These are phyloP conservation scores for Rhizophora mangle DNA, from an alignment of 345 rosid genomes.

Conservation along the genomic window DNA sequence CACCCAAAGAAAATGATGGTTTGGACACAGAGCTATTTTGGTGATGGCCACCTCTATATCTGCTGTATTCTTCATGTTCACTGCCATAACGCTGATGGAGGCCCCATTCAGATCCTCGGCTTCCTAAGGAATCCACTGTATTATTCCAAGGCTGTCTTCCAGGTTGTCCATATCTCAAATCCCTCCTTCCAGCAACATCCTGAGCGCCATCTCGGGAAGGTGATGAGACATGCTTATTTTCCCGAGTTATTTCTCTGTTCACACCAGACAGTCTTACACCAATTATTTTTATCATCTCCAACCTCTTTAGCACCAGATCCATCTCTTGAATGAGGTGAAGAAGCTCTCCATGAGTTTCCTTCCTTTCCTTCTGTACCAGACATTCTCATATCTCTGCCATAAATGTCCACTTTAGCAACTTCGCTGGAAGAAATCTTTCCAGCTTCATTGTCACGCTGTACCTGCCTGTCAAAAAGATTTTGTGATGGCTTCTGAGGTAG, in stretches of 20 bases:
- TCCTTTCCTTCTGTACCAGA: slow-evolving; percentile 60
- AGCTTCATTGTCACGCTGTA: slow-evolving; percentile 61
- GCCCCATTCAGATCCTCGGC: slow-evolving; percentile 45
- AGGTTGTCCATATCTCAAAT: slow-evolving; percentile 48
- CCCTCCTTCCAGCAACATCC: slow-evolving; percentile 58
- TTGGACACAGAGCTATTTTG: slow-evolving; percentile 38
- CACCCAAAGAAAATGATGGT: slow-evolving; percentile 45
- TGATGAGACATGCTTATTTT: slow-evolving; percentile 44
- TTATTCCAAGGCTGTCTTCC: slow-evolving; percentile 65
- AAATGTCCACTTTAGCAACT: slow-evolving; percentile 42
- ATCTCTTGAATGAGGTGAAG: slow-evolving; percentile 50
- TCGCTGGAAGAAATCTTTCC: slow-evolving; percentile 58
- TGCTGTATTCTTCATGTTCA: slow-evolving; percentile 57
- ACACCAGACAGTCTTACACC: slow-evolving; percentile 43
- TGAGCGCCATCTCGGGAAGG: slow-evolving; percentile 44
- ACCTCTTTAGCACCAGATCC: slow-evolving; percentile 38
- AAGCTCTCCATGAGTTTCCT: slow-evolving; percentile 67
- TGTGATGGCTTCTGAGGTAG: slow-evolving; percentile 60
- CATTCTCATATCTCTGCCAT: slow-evolving; percentile 43
- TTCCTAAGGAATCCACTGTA: slow-evolving; percentile 38
- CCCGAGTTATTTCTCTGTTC: slow-evolving; percentile 53
- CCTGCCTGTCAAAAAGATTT: slow-evolving; percentile 49
- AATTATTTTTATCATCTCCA: slow-evolving; percentile 45
- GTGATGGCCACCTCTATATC: slow-evolving; percentile 40
- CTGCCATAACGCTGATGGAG: slow-evolving; percentile 42